Base-by-base conservation (phyloP, 2,329 filamentous ascomycete genomes). In the Alternaria ventricosa region DNA sequence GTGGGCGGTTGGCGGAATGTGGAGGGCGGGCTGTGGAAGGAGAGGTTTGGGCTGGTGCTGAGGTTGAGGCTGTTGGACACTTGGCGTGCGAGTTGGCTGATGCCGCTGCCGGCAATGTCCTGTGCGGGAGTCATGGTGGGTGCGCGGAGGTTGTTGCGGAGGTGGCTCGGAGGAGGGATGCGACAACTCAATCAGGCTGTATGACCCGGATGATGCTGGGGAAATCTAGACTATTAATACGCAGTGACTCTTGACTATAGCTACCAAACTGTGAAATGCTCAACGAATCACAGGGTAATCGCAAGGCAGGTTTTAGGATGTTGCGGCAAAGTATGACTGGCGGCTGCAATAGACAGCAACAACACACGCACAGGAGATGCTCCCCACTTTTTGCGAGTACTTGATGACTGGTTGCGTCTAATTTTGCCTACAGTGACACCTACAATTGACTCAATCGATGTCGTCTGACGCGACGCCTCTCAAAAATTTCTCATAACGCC, bases 21-120 rank as follows among this genome's bases (percentile, higher is more conserved):
- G 63, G 89, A 86, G 36, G 89, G 84, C 33, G 90, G 90, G 68
- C 92, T 94, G 76, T 92, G 87, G 80, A 96, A 94, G 55, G 88
- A 88, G 49, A 91, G 85, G 50, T 85, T 87, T 27, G 95, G 94
- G 57, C 93, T 96, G 51, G 88, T 89, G 30, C 92, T 94, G 66
- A 94, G 83, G 76, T 87, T 89, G 76, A 90, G 83, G 78, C 85
- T 89, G 76, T 88, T 86, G 18, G 87, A 87, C 55, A 85, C 81
- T 68, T 79, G 72, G 83, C 86, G 70, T 79, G 79, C 51, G 78
- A 80, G 71, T 53, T 53, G 49, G 61, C 70, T 71, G 71, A 69
- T 72, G 64, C 71, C 69, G 70, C 65, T 69, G 60, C 73, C 71
- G 44, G 67, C 66, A 63, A 81, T 80, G 57, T 80, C 78, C 66